Percentiles rank a stretch among this genome's conserved stretches.
These are phyloP conservation scores for Pneumocystis jirovecii DNA, from an alignment of 1,139 yeast species.

Conservation along the genomic window DNA sequence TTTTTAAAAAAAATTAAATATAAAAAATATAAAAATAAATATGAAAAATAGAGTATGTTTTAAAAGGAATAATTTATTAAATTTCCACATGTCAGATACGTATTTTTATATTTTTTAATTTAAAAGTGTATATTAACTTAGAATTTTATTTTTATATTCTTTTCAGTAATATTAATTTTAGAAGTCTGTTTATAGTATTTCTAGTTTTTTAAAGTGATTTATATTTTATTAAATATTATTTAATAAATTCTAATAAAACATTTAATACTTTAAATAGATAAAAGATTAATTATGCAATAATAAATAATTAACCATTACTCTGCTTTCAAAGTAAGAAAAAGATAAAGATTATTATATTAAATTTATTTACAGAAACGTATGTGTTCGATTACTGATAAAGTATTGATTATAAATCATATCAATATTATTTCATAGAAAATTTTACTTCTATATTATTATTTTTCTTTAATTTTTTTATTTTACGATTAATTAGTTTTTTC, in stretches of 20 bases:
- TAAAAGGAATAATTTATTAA: no score
- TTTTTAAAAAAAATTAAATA: not conserved
- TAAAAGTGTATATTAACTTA: not conserved
- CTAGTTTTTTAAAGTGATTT: not conserved
- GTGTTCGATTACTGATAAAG: slow-evolving; percentile 19
- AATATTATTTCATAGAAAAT: slow-evolving; percentile 45
- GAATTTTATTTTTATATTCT: no score
- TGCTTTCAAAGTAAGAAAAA: not conserved
- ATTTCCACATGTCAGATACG: not conserved
- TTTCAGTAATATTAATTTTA: not conserved
- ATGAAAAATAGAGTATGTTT: not conserved
- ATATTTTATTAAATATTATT: not conserved
- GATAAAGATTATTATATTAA: not conserved
- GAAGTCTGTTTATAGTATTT: not conserved
- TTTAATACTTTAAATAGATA: not conserved
- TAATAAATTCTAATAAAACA: not conserved
- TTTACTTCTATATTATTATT: slow-evolving; percentile 6
- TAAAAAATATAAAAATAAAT: no score
- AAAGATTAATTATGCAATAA: not conserved
- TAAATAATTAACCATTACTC: not conserved
- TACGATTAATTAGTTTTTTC: slow-evolving; percentile 18
- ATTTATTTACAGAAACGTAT: slow-evolving; percentile 12
- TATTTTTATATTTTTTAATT: not conserved
- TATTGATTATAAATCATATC: slow-evolving; percentile 57
- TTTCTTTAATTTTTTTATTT: slow-evolving; percentile 5